Base-by-base conservation (phyloP, 2,329 filamentous ascomycete species). In the Trichoderma atroviride region DNA sequence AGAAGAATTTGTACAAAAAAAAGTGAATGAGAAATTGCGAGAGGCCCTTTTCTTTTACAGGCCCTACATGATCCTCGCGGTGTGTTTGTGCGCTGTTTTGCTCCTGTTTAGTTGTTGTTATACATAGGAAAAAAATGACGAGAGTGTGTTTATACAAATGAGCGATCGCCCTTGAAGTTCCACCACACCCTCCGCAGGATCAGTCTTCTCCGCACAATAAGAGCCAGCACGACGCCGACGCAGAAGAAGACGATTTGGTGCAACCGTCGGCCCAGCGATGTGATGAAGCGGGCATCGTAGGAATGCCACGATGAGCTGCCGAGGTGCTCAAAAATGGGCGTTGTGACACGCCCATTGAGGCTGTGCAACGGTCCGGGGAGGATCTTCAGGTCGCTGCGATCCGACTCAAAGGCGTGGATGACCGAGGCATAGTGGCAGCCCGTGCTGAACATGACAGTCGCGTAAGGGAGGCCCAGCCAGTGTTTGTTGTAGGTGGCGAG, bases 361-460 rank as follows among this genome's bases (percentile, higher is more conserved):
- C 77, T 79, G 70, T 82, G 79, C 70, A 82, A 47, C 0, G 78
- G 73, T 0, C 80, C 81, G 9, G 76, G 74, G 0, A 82, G 75
- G 65, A 82, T 77, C 66, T 80, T 80, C 55, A 81, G 74, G 4
- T 74, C 61, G 10, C 72, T 73, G 40, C 79, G 75, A 69, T 79
- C 73, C 1, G 62, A 52, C 63, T 81, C 78, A 52, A 78, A 74
- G 24, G 78, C 76, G 71, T 81, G 81, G n/a, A 82, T 79, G 0
- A 77, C 79, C 6, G 80, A 82, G 29, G 79, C 80, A 69, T 80
- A 82, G 69, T 82, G 80, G 52, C 80, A 81, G 14, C 80, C 80
- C 1, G 81, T 81, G 70, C 79, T 81, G 71, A 82, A 82, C 81
- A 82, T 82, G 37, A 82, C 79, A 2, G 80, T 81, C 4, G 78